Conservation (phyloP, 805 yeast genomes). For the Yarrowia bubula region DNA sequence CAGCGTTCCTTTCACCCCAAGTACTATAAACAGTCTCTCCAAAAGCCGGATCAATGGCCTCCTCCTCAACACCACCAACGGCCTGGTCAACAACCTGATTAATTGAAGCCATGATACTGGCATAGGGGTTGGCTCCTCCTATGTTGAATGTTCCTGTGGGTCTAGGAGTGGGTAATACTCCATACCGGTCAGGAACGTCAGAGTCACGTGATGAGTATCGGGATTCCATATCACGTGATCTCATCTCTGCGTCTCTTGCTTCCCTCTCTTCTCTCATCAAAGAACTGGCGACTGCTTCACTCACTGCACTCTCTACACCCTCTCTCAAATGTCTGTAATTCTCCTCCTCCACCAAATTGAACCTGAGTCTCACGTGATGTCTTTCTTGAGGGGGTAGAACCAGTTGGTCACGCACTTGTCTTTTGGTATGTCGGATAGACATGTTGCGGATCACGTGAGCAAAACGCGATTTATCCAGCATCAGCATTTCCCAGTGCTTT, state of each 20-base stretch:
- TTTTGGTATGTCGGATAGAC: constrained; percentile 78
- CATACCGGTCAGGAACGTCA: neutral
- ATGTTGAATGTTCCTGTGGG: neutral
- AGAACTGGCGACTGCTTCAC: neutral
- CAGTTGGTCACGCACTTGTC: constrained; percentile 75
- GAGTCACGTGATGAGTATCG: neutral
- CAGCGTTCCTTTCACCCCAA: neutral
- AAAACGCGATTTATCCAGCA: constrained; percentile 41
- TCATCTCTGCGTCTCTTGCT: neutral
- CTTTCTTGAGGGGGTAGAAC: constrained; percentile 75
- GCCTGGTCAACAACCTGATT: neutral
- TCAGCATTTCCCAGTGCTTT: constrained; percentile 21
- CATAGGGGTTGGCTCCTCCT: constrained; percentile 45
- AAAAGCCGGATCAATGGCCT: constrained; percentile 44
- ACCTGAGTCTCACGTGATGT: constrained; percentile 65
- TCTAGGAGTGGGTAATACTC: neutral
- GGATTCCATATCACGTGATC: no score
- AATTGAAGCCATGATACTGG: constrained; percentile 52
- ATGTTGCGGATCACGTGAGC: constrained; percentile 51
- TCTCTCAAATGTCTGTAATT: constrained; percentile 53
- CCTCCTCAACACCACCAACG: constrained; percentile 29
- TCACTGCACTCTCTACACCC: neutral
- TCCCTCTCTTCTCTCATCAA: neutral
- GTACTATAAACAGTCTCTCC: neutral
- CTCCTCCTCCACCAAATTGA: constrained; percentile 80